phyloP scores from a whole-genome alignment of 495 filamentous ascomycete species.

The Aspergillus wentii region DNA sequence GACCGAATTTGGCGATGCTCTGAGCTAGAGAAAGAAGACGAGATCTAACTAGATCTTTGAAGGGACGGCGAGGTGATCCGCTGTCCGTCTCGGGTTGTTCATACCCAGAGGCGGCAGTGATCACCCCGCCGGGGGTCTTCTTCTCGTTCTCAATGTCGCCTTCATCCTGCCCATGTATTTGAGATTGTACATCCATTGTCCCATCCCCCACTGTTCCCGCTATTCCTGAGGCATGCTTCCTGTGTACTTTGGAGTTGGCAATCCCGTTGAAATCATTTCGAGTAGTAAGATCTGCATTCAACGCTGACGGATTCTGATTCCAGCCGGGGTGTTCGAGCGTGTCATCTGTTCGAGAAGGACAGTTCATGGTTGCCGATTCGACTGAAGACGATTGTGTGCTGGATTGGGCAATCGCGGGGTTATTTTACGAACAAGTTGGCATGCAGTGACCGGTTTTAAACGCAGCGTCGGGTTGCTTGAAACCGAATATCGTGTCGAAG shows the following conservation, averaged over 20 bases:
- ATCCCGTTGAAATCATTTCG: slow-evolving; percentile 60
- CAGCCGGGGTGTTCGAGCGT: slow-evolving; percentile 46
- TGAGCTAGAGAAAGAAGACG: slow-evolving; percentile 16
- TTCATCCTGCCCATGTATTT: slow-evolving; percentile 18
- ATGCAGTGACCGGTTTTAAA: no score
- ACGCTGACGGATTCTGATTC: slow-evolving; percentile 55
- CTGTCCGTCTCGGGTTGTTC: slow-evolving; percentile 32
- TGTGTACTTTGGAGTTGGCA: slow-evolving; percentile 34
- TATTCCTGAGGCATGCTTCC: slow-evolving; percentile 22
- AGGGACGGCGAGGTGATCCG: slow-evolving; percentile 33
- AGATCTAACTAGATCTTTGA: slow-evolving; percentile 15
- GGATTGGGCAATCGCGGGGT: no score
- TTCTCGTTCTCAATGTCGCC: slow-evolving; percentile 23
- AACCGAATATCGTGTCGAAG: slow-evolving; percentile 2
- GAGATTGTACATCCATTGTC: slow-evolving; percentile 17
- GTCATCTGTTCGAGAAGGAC: slow-evolving; percentile 60
- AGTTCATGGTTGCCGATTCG: slow-evolving; percentile 47
- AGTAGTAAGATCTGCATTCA: slow-evolving; percentile 56
- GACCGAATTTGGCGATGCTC: slow-evolving; percentile 56
- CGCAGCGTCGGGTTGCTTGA: no score
- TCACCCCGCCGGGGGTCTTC: slow-evolving; percentile 26
- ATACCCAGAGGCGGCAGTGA: slow-evolving; percentile 27
- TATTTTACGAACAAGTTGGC: no score
- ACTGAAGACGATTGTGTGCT: no score
- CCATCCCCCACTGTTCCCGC: slow-evolving; percentile 20